phyloP scores from a whole-genome alignment of 2,329 filamentous ascomycete species.

The Pseudogymnoascus sp. region DNA sequence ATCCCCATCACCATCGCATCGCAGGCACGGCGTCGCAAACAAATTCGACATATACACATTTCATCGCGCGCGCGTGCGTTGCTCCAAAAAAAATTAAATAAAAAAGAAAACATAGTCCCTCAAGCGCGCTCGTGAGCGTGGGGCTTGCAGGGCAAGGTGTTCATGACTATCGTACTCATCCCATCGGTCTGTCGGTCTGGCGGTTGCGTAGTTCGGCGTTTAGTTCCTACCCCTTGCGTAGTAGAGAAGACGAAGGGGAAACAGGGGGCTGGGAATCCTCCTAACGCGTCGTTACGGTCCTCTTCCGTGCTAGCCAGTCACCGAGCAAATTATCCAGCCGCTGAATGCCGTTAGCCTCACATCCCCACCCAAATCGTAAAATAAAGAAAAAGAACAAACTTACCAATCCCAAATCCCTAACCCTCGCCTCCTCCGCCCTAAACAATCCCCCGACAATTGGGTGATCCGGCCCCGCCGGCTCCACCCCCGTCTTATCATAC shows the following conservation, averaged over 20 bases:
- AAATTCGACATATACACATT: background rate
- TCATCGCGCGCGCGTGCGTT: background rate
- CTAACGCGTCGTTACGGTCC: slow-evolving; percentile 28
- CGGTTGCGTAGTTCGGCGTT: background rate
- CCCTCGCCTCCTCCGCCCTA: slow-evolving; percentile 73
- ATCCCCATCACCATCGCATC: background rate
- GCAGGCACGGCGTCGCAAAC: background rate
- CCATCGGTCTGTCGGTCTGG: background rate
- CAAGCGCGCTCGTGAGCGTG: background rate
- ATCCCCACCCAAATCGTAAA: background rate
- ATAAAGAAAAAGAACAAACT: background rate
- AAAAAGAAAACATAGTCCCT: background rate
- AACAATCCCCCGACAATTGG: slow-evolving; percentile 75
- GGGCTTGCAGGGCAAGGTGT: background rate
- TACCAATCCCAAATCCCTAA: slow-evolving; percentile 61
- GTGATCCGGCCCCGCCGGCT: slow-evolving; percentile 73
- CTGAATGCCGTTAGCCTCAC: slow-evolving; percentile 29
- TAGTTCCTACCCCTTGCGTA: background rate
- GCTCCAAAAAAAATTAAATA: background rate
- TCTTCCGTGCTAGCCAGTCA: slow-evolving; percentile 68
- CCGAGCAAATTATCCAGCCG: slow-evolving; percentile 83
- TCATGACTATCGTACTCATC: slow-evolving; percentile 2
- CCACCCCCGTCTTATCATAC: slow-evolving; percentile 80
- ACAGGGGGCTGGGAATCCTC: background rate
- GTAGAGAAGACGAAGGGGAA: background rate